Percentiles rank a stretch among this genome's conserved stretches.
Evolutionary conservation across 768 basidiomycete genomes (phyloP).

Genomic region (Hypsizygus marmoreus): DNA sequence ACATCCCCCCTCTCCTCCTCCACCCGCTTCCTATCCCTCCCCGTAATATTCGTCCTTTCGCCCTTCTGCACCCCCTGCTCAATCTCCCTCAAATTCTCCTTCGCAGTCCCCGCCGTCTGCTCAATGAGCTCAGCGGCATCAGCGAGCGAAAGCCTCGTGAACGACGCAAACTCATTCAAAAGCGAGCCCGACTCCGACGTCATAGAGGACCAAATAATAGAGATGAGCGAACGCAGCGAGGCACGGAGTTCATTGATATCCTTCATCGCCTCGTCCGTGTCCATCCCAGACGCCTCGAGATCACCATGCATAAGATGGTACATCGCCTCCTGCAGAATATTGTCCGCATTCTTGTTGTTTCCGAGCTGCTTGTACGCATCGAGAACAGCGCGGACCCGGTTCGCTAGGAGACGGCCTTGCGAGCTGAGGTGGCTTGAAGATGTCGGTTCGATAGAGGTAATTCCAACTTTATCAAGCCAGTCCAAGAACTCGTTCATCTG

Average conservation of each 20-base stretch:
- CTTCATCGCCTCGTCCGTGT: constrained; percentile 45
- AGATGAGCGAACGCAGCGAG: constrained; percentile 52
- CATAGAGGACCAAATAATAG: constrained; percentile 54
- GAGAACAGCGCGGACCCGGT: constrained; percentile 53
- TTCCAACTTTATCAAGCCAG: constrained; percentile 50
- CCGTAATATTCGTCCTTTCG: constrained; percentile 52
- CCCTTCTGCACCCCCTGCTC: constrained; percentile 64
- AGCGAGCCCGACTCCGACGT: constrained; percentile 55
- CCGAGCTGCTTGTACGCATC: constrained; percentile 57
- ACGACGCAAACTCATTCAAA: constrained; percentile 64
- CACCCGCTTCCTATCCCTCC: constrained; percentile 50
- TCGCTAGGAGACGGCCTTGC: constrained; percentile 54
- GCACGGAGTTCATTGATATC: constrained; percentile 54
- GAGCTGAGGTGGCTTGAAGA: constrained; percentile 47
- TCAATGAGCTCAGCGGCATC: constrained; percentile 67
- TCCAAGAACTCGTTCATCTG: constrained; percentile 58
- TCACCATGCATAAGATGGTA: constrained; percentile 67
- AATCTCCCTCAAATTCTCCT: constrained; percentile 52
- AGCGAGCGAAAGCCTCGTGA: constrained; percentile 63
- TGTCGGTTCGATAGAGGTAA: constrained; percentile 46
- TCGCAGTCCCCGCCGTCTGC: constrained; percentile 48
- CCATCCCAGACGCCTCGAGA: constrained; percentile 29
- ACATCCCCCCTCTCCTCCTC: constrained; percentile 50
- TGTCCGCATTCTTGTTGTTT: constrained; percentile 63
- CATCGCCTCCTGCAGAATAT: constrained; percentile 63